Conservation (phyloP, 305 asterid species). For the Ilex paraguariensis region DNA sequence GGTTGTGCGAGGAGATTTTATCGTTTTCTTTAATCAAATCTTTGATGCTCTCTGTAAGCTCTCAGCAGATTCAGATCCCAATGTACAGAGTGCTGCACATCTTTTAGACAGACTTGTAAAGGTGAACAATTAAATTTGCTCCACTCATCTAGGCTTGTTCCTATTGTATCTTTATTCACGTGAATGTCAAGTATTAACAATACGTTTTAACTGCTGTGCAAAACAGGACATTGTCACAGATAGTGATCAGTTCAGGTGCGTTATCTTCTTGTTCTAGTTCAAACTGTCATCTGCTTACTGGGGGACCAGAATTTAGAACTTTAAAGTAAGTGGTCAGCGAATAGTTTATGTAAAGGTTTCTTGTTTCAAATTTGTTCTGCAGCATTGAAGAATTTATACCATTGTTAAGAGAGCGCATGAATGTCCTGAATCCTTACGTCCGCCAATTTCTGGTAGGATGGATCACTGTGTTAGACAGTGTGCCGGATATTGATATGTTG, state of each 20-base stretch:
- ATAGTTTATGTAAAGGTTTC: not conserved
- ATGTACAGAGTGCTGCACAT: conserved; percentile 99
- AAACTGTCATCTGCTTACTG: not conserved
- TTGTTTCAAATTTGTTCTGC: conserved; percentile 10
- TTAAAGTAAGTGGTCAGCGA: conserved; percentile 6
- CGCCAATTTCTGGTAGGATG: conserved; percentile 99
- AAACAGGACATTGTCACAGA: conserved; percentile 98
- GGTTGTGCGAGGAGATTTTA: conserved; percentile 99
- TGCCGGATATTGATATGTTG: conserved; percentile 98
- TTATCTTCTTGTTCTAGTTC: conserved; percentile 15
- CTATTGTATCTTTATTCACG: not conserved
- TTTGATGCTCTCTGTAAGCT: conserved; percentile 97
- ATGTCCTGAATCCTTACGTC: conserved; percentile 92
- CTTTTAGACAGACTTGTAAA: conserved; percentile 98
- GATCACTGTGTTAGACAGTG: conserved; percentile 99
- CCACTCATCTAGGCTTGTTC: not conserved
- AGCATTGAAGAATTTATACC: conserved; percentile 99
- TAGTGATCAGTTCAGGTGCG: conserved; percentile 98
- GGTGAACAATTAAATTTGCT: conserved; percentile 31
- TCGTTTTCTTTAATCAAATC: conserved; percentile 93
- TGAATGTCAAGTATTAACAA: not conserved
- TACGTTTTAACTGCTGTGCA: not conserved
- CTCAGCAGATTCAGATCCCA: conserved; percentile 96
- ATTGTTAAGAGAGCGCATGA: conserved; percentile 94
- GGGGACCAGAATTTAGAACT: conserved; percentile 11